Evolutionary conservation across 2,329 filamentous ascomycete species (phyloP), one percentile per base, ranked within the genome.

Genomic region (Trichoderma aggressivum): DNA sequence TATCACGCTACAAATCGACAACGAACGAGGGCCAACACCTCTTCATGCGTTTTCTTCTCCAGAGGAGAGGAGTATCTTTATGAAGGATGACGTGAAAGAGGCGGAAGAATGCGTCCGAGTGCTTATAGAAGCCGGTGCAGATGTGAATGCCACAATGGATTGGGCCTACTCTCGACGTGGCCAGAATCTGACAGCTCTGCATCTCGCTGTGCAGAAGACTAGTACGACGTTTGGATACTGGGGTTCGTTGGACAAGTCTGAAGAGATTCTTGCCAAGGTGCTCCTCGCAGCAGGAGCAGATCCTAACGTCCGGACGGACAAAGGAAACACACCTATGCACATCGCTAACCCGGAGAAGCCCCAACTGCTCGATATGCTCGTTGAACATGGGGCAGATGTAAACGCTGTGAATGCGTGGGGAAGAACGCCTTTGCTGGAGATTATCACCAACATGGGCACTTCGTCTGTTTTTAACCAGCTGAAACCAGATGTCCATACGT

Each of bases 131-230:
- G 59, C 59, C 4, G 59, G 59, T n/a, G 59, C 59, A 43, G 24
- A 62, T 12, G 34, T 62, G 32, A 62, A 62, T 10, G 59, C 59
- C 24, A 62, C 14, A 53, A 24, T 14, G 5, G 47, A 53, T 7
- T 0, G n/a, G 0, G 10, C 24, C 5, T 53, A 24, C 24, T 3
- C 47, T 53, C 11, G 11, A 0, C 0, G 5, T 53, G 2, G 1
- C 12, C 1, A 7, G n/a, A 14, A 53, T 24, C 1, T 53, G 47
- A 53, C 47, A 21, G 21, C 47, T 53, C 47, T 53, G 3, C 47
- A 53, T 53, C 47, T 53, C 21, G 47, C 47, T 53, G n/a, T 53
- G 11, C 47, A 53, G 5, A 53, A 53, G n/a, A 53, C 21, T 14
- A 24, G 11, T 11, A 6, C 47, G 24, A 53, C 21, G 10, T 24